Base-by-base conservation (phyloP, 78 protist genomes). In the Dictyostelium brefeldianum region DNA sequence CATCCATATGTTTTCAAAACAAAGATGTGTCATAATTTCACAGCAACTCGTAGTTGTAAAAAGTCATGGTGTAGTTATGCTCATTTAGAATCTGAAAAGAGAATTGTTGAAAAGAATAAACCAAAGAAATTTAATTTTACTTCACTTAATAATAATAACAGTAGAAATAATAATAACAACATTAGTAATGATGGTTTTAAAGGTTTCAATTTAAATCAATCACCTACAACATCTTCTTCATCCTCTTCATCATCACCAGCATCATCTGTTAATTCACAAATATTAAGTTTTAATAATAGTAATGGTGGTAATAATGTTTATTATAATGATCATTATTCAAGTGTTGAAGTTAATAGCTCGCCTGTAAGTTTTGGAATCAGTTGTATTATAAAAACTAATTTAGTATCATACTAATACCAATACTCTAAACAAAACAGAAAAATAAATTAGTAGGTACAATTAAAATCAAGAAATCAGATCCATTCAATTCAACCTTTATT, bases 61-160 rank as follows among this genome's bases (percentile, higher is more conserved):
- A 87, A 87, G 36, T 78, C 84, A 25, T 87, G 93, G 93, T 87
- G 93, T 27, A 84, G 84, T 14, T 87, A 77, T 87, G 83, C 84
- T 4, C 93, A 87, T 69, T 81, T 78, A 20, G 85, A 77, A 17
- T 9, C 14, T 4, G 93, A 87, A 65, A 43, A 57, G 4, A 74
- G 93, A 64, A 27, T 29, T 6, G 15, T 41, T 14, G 41, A 56
- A 3, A 56, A 15, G 10, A 64, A 12, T 12, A 81, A 62, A 31
- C 22, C 70, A 62, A 62, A 62, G 70, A 62, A 62, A 62, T 8
- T 36, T 11, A 62, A 62, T 22, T 25, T 22, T 62, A 36, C 36
- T 22, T n/a, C 41, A 25, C 36, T 17, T 5, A 31, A n/a, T 64
- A 15, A 29, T 48, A 78, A 0, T 54, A 29, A 29, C 10, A 14